Percentiles rank a stretch among this genome's conserved stretches.
Conservation (phyloP, 1,284 basidiomycete genomes). For the Vanrija pseudolonga region DNA sequence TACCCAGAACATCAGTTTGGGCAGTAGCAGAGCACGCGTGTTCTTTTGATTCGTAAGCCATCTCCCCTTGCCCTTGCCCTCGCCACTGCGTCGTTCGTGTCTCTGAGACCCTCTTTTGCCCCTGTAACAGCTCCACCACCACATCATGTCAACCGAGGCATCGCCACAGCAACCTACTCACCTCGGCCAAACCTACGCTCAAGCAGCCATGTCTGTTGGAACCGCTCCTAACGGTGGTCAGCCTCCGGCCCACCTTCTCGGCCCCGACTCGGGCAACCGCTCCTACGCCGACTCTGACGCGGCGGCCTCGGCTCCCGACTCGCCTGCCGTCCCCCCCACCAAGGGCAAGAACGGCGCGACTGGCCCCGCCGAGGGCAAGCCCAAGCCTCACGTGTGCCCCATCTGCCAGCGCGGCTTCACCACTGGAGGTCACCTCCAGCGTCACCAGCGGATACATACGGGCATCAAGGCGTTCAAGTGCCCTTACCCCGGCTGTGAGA, state of each 20-base stretch:
- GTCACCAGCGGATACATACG: constrained; percentile 47
- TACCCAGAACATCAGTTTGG: too few relatives aligned
- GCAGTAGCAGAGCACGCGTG: too few relatives aligned
- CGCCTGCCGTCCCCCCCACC: constrained; percentile 13
- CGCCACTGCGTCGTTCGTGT: too few relatives aligned
- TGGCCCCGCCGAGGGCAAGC: constrained; percentile 44
- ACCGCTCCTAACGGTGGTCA: constrained; percentile 3
- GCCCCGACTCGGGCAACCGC: not conserved
- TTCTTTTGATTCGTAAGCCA: too few relatives aligned
- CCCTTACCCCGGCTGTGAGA: constrained; percentile 47
- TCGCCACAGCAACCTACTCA: constrained; percentile 10
- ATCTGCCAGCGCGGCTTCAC: constrained; percentile 44
- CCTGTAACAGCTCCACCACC: not conserved
- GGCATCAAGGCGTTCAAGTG: constrained; percentile 49
- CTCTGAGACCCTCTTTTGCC: not conserved
- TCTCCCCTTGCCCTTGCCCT: not conserved
- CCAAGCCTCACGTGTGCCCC: constrained; percentile 45
- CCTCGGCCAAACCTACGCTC: constrained; percentile 6
- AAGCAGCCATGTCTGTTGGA: not conserved
- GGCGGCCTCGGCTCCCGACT: constrained; percentile 6
- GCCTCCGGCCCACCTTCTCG: too few relatives aligned
- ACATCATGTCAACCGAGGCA: constrained; percentile 12
- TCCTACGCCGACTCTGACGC: not conserved
- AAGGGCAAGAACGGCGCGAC: constrained; percentile 47
- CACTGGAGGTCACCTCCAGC: constrained; percentile 45